A percentile compares a stretch with the other conserved stretches of the same genome.
Evolutionary conservation across 2,329 filamentous ascomycete genomes (phyloP).

Genomic region (Fusarium sp.): DNA sequence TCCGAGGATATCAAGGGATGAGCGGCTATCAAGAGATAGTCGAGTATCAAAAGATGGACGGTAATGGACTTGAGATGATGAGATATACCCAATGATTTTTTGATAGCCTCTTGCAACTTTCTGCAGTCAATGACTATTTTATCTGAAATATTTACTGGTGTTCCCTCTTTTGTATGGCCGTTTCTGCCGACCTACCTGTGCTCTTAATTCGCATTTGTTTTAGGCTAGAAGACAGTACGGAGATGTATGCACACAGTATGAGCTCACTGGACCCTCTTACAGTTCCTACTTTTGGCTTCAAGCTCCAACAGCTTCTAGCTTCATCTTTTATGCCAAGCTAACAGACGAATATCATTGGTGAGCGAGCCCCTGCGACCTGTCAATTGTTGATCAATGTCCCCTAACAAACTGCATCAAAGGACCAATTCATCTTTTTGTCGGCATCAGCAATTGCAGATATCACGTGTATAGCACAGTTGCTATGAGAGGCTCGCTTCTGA

Average conservation of each 20-base stretch:
- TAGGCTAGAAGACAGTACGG: not conserved
- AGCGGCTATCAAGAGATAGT: slow-evolving; percentile 30
- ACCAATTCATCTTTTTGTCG: not conserved
- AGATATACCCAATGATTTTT: slow-evolving; percentile 38
- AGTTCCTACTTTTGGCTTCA: slow-evolving; percentile 3
- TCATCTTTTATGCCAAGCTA: slow-evolving; percentile 2
- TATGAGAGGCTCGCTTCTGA: slow-evolving; percentile 27
- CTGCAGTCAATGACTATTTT: not conserved
- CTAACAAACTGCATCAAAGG: not conserved
- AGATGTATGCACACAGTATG: slow-evolving; percentile 39
- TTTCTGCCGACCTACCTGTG: too few species aligned
- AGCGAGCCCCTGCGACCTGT: not conserved
- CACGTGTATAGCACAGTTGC: slow-evolving; percentile 6
- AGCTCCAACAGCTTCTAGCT: slow-evolving; percentile 21
- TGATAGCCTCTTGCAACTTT: not conserved
- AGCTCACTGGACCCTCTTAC: slow-evolving; percentile 46
- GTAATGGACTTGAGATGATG: slow-evolving; percentile 25
- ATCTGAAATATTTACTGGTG: too few species aligned
- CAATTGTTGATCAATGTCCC: not conserved
- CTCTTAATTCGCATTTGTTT: not conserved
- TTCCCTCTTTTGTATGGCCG: too few species aligned
- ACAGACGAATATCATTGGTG: not conserved
- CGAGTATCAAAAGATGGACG: slow-evolving; percentile 32
- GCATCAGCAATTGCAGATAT: not conserved
- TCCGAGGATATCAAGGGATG: slow-evolving; percentile 36